Conservation (phyloP, 192 early-diverging fungal genomes). For the Gorgonomyces haynaldii region DNA sequence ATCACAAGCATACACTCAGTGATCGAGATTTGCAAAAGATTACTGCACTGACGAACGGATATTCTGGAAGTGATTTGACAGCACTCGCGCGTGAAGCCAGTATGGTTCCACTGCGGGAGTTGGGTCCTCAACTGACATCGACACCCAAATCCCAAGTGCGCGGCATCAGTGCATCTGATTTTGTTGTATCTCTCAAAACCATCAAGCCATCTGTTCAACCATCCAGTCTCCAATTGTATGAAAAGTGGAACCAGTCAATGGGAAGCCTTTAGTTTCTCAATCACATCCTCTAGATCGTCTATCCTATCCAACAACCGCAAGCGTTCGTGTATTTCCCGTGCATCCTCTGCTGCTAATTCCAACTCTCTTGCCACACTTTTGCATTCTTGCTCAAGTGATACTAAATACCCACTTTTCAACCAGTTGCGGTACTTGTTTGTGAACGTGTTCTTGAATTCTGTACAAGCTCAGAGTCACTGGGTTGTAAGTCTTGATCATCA, state of each 20-base stretch:
- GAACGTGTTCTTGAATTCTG: too few species aligned
- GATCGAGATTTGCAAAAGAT: slow-evolving; percentile 19
- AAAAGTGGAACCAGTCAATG: slow-evolving; percentile 31
- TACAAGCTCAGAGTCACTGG: too few species aligned
- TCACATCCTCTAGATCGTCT: too few species aligned
- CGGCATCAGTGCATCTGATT: slow-evolving; percentile 26
- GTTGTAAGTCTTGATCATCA: too few species aligned
- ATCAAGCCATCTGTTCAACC: slow-evolving; percentile 33
- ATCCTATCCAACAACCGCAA: too few species aligned
- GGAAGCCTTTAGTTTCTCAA: too few species aligned
- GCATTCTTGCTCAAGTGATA: too few species aligned
- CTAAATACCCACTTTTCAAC: too few species aligned
- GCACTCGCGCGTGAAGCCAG: slow-evolving; percentile 44
- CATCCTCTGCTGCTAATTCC: too few species aligned
- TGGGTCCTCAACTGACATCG: slow-evolving; percentile 28
- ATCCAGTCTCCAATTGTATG: slow-evolving; percentile 18
- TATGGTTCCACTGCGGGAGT: slow-evolving; percentile 33
- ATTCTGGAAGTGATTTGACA: slow-evolving; percentile 41
- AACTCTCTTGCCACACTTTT: too few species aligned
- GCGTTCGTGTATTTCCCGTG: too few species aligned
- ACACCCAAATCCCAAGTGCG: slow-evolving; percentile 24
- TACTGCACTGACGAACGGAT: slow-evolving; percentile 27
- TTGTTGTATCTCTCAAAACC: slow-evolving; percentile 17
- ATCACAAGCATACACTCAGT: slow-evolving; percentile 22
- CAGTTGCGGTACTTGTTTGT: too few species aligned